Evolutionary conservation across 1,139 yeast genomes (phyloP).

Genomic region (Hyphopichia burtonii): DNA sequence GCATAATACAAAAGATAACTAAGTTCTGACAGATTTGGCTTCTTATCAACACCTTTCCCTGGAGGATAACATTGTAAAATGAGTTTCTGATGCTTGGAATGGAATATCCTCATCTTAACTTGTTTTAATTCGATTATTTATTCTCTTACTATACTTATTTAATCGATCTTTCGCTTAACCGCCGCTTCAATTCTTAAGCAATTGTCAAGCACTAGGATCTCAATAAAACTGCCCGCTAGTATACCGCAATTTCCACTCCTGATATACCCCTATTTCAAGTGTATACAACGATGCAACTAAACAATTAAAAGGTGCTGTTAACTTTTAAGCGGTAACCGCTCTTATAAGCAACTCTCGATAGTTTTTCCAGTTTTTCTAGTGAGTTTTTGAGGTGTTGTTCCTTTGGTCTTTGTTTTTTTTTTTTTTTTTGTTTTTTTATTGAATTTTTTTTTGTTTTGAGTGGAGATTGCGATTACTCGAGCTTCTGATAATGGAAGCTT

Average conservation of each 20-base stretch:
- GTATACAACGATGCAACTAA: no score
- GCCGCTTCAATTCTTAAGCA: no score
- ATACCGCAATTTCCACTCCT: no score
- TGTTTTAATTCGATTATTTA: conserved; percentile 2
- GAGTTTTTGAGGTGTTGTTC: background rate
- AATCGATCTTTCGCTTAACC: no score
- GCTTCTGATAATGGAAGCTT: background rate
- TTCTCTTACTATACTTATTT: no score
- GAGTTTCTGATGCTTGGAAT: conserved; percentile 85
- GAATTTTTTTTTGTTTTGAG: background rate
- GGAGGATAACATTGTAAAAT: conserved; percentile 92
- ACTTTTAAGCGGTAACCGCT: background rate
- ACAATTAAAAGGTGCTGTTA: no score
- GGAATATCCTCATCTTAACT: conserved; percentile 33
- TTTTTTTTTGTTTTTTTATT: background rate
- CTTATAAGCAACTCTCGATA: background rate
- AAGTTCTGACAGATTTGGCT: conserved; percentile 88
- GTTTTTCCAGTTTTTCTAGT: background rate
- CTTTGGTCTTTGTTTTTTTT: background rate
- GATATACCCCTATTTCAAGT: no score
- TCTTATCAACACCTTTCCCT: conserved; percentile 80
- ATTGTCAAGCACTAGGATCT: no score
- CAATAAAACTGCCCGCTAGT: no score
- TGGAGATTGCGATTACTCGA: background rate
- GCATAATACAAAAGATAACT: conserved; percentile 88